Evolutionary conservation across 805 yeast species (phyloP), one percentile per base, ranked within the genome.

Genomic region (Ogataea neopini): DNA sequence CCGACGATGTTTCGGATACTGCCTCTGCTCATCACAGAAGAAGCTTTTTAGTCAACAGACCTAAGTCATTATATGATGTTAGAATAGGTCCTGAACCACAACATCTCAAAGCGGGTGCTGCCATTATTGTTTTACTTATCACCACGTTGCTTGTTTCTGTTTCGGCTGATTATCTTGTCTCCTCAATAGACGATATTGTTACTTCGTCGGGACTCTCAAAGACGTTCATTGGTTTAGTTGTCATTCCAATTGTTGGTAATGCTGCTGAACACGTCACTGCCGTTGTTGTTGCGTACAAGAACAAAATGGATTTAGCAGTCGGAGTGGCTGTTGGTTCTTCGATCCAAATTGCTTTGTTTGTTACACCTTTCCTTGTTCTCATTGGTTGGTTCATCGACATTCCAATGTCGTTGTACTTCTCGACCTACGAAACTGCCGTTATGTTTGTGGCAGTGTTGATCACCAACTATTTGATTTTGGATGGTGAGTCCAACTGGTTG

Each of bases 211-310:
- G 96, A 3, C 74, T 94, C 45, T 87, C 96, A 37, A 91, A 92
- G 77, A 90, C 98, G 0, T 94, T 94, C 60, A 89, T 94, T 60
- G 98, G 98, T 65, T 75, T 94, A 56, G 85, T 94, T 57, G 81
- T 94, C 39, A 85, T 94, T 52, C 99, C 99, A 34, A 92, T 94
- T 53, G 98, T 94, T 22, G 99, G 98, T 47, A 94, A 94, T 61
- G 99, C 99, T 2, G 98, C 98, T 10, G 99, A 94, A 68, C 99
- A 94, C 68, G 98, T 89, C 44, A 94, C 99, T 15, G 96, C 98
- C 3, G 86, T 94, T 30, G 79, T 89, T 52, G 98, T 94, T 41
- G 98, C 99, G 18, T 81, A 83, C 77, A 90, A 90, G 70, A 88
- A 94, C 69, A 94, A 94, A 71, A 94, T 94, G 97, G 98, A 94